These are phyloP conservation scores for Dioscorea alata DNA, from an alignment of 106 monocot species.

Conservation along the genomic window DNA sequence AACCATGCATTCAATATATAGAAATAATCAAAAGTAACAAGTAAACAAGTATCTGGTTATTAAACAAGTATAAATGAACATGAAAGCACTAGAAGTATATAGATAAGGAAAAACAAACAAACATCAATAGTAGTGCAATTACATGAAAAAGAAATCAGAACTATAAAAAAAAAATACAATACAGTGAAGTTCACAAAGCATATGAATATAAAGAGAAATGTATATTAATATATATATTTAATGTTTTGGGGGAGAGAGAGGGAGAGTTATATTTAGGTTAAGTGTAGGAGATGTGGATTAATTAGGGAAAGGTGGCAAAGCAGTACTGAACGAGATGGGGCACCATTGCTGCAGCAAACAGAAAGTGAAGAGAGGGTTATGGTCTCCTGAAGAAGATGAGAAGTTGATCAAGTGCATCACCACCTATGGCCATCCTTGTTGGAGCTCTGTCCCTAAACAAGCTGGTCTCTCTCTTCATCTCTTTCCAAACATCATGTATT, in stretches of 20 bases:
- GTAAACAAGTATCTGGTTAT: too few species aligned
- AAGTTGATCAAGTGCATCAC: conserved; percentile 53
- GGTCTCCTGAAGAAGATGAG: conserved; percentile 70
- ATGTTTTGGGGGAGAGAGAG: background rate
- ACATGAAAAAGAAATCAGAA: too few species aligned
- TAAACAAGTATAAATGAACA: too few species aligned
- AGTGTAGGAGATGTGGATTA: too few species aligned
- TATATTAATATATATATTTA: background rate
- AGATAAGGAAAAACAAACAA: too few species aligned
- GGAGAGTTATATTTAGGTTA: background rate
- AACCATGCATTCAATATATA: too few species aligned
- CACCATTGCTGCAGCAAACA: conserved; percentile 85
- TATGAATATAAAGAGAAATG: background rate
- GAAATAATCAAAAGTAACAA: too few species aligned
- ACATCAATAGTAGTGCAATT: too few species aligned
- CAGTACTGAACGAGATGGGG: conserved; percentile 36
- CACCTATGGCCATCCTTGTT: conserved; percentile 66
- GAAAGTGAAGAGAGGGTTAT: conserved; percentile 71
- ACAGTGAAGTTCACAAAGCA: too few species aligned
- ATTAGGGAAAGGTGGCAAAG: too few species aligned
- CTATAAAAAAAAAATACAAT: too few species aligned
- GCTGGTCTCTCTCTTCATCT: conserved; percentile 32
- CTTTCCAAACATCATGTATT: background rate
- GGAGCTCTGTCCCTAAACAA: conserved; percentile 69
- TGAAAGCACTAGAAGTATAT: too few species aligned